Evolutionary conservation across 192 early-diverging fungal genomes (phyloP).

Genomic region (Polychytrium aggregatum): DNA sequence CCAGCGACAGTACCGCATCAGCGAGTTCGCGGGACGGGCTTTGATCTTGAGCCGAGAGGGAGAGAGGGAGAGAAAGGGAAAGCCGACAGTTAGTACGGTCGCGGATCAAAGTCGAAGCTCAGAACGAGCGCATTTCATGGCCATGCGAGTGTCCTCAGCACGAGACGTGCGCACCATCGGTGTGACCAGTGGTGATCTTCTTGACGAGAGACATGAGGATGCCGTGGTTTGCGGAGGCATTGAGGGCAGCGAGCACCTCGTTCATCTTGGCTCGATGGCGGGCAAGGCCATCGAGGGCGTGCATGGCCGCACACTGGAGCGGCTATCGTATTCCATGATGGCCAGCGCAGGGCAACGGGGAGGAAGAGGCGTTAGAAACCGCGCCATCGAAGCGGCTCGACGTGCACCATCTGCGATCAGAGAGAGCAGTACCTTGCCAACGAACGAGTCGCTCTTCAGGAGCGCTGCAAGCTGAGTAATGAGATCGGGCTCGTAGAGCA

Average conservation of each 20-base stretch:
- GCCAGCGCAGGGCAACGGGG: background rate
- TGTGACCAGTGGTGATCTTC: slow-evolving; percentile 48
- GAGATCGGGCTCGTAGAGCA: slow-evolving; percentile 82
- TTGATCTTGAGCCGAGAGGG: too few species aligned
- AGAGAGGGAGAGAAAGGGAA: too few species aligned
- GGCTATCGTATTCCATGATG: slow-evolving; percentile 24
- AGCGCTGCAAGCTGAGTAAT: slow-evolving; percentile 66
- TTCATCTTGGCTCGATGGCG: slow-evolving; percentile 61
- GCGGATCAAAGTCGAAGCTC: too few species aligned
- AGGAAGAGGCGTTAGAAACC: too few species aligned
- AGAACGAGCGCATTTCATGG: too few species aligned
- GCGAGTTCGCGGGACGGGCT: too few species aligned
- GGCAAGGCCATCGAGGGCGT: slow-evolving; percentile 73
- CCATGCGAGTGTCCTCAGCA: too few species aligned
- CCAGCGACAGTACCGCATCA: too few species aligned
- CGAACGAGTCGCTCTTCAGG: slow-evolving; percentile 26
- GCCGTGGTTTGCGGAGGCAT: slow-evolving; percentile 89
- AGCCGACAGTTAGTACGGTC: too few species aligned
- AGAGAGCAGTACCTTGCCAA: too few species aligned
- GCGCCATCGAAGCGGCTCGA: too few species aligned
- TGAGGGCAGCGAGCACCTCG: slow-evolving; percentile 77
- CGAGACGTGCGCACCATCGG: slow-evolving; percentile 13
- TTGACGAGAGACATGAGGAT: slow-evolving; percentile 78
- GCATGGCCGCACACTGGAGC: slow-evolving; percentile 69
- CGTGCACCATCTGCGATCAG: too few species aligned